Evolutionary conservation across 2,329 filamentous ascomycete species (phyloP).

Genomic region (Pseudogymnoascus sp.): DNA sequence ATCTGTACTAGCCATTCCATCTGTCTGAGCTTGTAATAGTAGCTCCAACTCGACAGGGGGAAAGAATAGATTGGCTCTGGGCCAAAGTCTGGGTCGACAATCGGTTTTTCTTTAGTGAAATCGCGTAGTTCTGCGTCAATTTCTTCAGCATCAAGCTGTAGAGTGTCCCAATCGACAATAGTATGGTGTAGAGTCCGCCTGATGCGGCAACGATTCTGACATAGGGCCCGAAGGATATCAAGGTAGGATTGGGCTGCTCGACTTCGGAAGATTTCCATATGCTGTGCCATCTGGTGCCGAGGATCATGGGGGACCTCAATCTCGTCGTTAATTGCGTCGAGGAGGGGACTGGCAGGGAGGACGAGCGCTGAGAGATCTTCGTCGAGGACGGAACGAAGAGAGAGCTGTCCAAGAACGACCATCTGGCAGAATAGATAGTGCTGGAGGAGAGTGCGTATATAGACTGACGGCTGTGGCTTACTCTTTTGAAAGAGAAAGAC

Average conservation of each 20-base stretch:
- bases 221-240: conserved; percentile 74
- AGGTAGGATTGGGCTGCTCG: conserved; percentile 63
- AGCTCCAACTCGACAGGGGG: conserved; percentile 79
- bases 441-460: conserved; percentile 72
- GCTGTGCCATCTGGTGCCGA: conserved; percentile 61
- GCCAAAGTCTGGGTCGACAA: conserved; percentile 40
- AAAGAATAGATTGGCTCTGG: conserved; percentile 55
- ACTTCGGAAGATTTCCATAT: conserved; percentile 63
- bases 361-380: conserved; percentile 73
- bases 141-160: conserved; percentile 75
- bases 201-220: conserved; percentile 83
- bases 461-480: conserved; percentile 74
- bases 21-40: conserved; percentile 79
- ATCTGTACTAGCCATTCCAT: conserved; percentile 84
- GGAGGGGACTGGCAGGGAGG: conserved; percentile 60
- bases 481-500: conserved; percentile 67
- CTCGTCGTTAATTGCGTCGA: conserved; percentile 67
- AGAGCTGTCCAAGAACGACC: conserved; percentile 57
- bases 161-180: conserved; percentile 71
- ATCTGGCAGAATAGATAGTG: conserved; percentile 66
- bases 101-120: conserved; percentile 51
- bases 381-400: conserved; percentile 67
- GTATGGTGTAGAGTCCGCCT: conserved; percentile 83
- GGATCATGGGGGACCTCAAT: conserved; percentile 67
- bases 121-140: conserved; percentile 60